A percentile compares a stretch with the other conserved stretches of the same genome.
Evolutionary conservation across 1,284 basidiomycete genomes (phyloP).

Genomic region (Austropuccinia psidii): DNA sequence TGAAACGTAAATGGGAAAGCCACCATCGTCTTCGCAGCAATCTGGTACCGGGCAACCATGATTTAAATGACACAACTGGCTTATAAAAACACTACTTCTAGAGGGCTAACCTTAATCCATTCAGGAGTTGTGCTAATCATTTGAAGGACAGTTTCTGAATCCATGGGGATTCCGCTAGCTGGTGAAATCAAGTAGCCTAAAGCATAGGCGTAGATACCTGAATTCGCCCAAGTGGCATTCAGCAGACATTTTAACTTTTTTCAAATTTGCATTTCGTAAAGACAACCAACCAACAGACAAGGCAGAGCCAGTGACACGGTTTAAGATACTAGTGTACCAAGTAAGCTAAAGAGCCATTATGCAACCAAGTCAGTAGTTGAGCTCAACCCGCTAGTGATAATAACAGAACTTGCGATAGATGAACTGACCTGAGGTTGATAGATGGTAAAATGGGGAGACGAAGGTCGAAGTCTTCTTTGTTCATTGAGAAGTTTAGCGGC

Average conservation of each 20-base stretch:
- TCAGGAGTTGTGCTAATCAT: slow-evolving; percentile 54
- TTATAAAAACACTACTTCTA: background rate
- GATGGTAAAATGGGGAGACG: slow-evolving; percentile 86
- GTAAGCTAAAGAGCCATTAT: slow-evolving; percentile 52
- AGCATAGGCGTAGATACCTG: slow-evolving; percentile 81
- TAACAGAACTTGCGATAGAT: too few relatives aligned
- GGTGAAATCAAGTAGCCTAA: slow-evolving; percentile 80
- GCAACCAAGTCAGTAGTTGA: background rate
- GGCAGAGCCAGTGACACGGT: slow-evolving; percentile 73
- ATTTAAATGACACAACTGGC: slow-evolving; percentile 40
- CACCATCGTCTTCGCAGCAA: slow-evolving; percentile 64
- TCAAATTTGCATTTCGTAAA: background rate
- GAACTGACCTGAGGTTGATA: slow-evolving; percentile 80
- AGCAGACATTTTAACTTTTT: background rate
- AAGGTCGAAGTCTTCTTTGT: slow-evolving; percentile 75
- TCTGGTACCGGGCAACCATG: slow-evolving; percentile 67
- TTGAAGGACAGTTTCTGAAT: slow-evolving; percentile 69
- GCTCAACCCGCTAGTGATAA: too few relatives aligned
- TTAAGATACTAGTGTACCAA: slow-evolving; percentile 73
- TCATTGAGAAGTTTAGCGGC: slow-evolving; percentile 65
- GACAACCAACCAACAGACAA: slow-evolving; percentile 63
- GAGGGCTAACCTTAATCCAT: slow-evolving; percentile 46
- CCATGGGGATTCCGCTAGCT: slow-evolving; percentile 58
- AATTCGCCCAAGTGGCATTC: background rate
- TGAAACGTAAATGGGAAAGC: slow-evolving; percentile 85